Evolutionary conservation across 192 early-diverging fungal genomes (phyloP), one percentile per base, ranked within the genome.

Genomic region (Rhizoclosmatium sp.): DNA sequence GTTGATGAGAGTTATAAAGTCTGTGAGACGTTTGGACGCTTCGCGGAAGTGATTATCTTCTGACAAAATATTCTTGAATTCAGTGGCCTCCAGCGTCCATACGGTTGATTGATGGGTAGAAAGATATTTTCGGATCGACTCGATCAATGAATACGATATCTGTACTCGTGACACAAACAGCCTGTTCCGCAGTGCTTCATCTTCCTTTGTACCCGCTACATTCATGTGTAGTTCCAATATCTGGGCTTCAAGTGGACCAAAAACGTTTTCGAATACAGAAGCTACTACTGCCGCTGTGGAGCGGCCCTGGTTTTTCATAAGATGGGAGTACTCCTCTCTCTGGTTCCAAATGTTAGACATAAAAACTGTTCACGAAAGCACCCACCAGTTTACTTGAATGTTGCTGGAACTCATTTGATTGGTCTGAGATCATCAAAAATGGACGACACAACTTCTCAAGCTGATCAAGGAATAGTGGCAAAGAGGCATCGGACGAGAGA

Each of bases 71-170:
- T 7, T 19, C 61, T 64, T n/a, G 14, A 64, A 9, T 9, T 64
- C 21, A 7, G 16, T 54, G 51, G 51, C 16, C 9, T 54, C 9
- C 9, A 54, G 51, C 51, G 5, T 16, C 51, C 51, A 54, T 12
- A 54, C 51, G 16, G 9, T 16, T 16, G 16, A 54, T 54, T 39
- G 21, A 64, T 64, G 61, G 21, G 51, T 16, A 16, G 51, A 7
- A 54, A 54, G 5, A 54, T 54, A 54, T 65, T 65, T 65, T 65
- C 10, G 23, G 23, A 7, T 10, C 21, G 62, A 65, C 5, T 42
- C 62, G 10, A 65, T 65, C 12, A 65, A 10, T 65, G 62, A 23
- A 65, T 65, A 23, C 7, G 10, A 10, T 48, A 69, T 42, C 67
- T 42, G 10, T 9, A 69, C 44, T 19, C 47, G 47, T 19, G 7